Conservation (phyloP, 192 early-diverging fungal genomes). For the Rhizophagus prolifer region DNA sequence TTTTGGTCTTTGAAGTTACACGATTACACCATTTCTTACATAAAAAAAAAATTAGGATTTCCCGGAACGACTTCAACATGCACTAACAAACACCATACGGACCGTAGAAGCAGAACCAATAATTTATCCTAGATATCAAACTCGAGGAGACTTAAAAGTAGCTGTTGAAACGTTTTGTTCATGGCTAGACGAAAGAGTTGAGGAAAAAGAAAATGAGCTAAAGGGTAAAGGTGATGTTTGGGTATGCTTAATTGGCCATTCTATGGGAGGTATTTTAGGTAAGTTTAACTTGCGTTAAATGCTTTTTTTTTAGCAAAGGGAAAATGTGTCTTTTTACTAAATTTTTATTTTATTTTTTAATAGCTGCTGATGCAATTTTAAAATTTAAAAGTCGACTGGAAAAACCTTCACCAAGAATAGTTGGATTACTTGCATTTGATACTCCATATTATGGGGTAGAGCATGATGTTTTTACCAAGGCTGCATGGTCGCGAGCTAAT, state of each 20-base stretch:
- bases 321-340: not conserved
- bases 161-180: slow-evolving; percentile 48
- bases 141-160: slow-evolving; percentile 48
- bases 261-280: slow-evolving; percentile 66
- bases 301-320: too few species aligned
- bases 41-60: slow-evolving; percentile 41
- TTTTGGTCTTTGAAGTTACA: not conserved
- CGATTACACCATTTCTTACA: not conserved
- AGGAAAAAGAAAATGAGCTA: not conserved
- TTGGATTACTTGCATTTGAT: slow-evolving; percentile 57
- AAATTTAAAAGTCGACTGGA: slow-evolving; percentile 11
- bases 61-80: slow-evolving; percentile 49
- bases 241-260: slow-evolving; percentile 45
- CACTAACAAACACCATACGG: slow-evolving; percentile 39
- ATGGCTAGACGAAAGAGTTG: slow-evolving; percentile 41
- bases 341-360: not conserved
- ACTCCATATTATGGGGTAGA: slow-evolving; percentile 57
- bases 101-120: slow-evolving; percentile 47
- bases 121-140: slow-evolving; percentile 59
- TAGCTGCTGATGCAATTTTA: slow-evolving; percentile 54
- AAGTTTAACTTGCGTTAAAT: slow-evolving; percentile 11
- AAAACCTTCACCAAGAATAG: slow-evolving; percentile 32
- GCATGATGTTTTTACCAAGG: slow-evolving; percentile 36
- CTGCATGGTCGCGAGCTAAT: slow-evolving; percentile 8
- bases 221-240: slow-evolving; percentile 30